These are phyloP conservation scores for Sarcodon aspratus DNA, from an alignment of 768 basidiomycete species.

Conservation along the genomic window DNA sequence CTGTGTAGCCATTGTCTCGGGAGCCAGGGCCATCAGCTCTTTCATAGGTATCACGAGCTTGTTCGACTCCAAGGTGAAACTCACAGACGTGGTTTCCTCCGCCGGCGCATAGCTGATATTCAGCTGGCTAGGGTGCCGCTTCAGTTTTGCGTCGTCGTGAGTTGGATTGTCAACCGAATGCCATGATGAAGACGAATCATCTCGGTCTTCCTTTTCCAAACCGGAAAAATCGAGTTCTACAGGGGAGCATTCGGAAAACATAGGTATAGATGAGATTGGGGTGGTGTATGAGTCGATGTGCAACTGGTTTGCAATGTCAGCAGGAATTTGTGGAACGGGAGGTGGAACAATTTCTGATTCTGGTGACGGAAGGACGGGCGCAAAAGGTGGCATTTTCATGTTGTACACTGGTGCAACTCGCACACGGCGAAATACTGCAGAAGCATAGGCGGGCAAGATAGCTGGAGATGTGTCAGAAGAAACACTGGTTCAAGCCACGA, in stretches of 20 bases:
- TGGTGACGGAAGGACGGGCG: slow-evolving; percentile 42
- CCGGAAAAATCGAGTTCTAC: background rate
- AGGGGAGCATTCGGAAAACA: no score
- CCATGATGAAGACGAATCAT: background rate
- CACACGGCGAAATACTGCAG: slow-evolving; percentile 60
- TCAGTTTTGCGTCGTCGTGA: background rate
- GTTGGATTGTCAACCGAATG: background rate
- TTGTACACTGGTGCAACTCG: slow-evolving; percentile 45
- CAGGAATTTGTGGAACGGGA: background rate
- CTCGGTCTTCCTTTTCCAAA: background rate
- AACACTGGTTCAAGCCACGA: background rate
- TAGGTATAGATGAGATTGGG: no score
- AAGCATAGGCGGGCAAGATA: slow-evolving; percentile 57
- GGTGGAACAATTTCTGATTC: background rate
- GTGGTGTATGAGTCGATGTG: no score
- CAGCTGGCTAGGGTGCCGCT: background rate
- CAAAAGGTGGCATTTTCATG: slow-evolving; percentile 61
- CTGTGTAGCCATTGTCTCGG: slow-evolving; percentile 13
- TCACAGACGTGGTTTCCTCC: slow-evolving; percentile 1
- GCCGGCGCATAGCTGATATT: slow-evolving; percentile 3
- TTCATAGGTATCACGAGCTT: slow-evolving; percentile 8
- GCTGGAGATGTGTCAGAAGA: slow-evolving; percentile 25
- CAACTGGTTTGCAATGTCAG: background rate
- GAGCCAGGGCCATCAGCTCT: slow-evolving; percentile 4
- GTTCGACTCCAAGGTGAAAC: no score